phyloP scores from a whole-genome alignment of 2,329 filamentous ascomycete genomes.

The Microthyrium microscopicum region DNA sequence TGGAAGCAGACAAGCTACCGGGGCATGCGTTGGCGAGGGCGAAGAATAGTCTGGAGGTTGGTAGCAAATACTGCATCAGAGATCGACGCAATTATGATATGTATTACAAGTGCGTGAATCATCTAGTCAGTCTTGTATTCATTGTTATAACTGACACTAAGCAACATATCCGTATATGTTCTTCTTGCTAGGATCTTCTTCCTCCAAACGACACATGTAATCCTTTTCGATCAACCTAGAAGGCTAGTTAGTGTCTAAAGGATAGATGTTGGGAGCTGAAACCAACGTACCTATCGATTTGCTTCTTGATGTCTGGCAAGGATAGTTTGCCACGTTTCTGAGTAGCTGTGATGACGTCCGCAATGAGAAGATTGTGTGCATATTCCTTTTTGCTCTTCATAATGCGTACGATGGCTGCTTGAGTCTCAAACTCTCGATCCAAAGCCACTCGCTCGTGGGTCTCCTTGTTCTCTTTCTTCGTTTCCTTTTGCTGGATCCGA shows the following conservation, averaged over 20 bases:
- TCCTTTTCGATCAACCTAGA: conserved; percentile 87
- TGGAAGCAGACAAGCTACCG: too few species aligned
- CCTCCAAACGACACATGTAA: conserved; percentile 68
- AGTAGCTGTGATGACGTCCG: conserved; percentile 84
- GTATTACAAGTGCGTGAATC: too few species aligned
- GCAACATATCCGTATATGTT: conserved; percentile 46
- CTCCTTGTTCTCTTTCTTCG: conserved; percentile 82
- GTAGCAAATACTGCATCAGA: too few species aligned
- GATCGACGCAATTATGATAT: too few species aligned
- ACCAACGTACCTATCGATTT: too few species aligned
- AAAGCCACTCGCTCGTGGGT: conserved; percentile 81
- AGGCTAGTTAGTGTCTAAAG: conserved; percentile 20
- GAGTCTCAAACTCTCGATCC: conserved; percentile 88
- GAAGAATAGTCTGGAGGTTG: too few species aligned
- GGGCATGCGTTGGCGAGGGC: too few species aligned
- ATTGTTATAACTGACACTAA: too few species aligned
- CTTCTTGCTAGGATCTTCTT: conserved; percentile 21
- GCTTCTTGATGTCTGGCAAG: conserved; percentile 78
- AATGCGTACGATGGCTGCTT: conserved; percentile 90
- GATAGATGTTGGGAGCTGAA: conserved; percentile 26
- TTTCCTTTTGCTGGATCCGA: conserved; percentile 94
- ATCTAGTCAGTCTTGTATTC: too few species aligned
- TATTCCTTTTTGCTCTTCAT: conserved; percentile 91
- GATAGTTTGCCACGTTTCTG: conserved; percentile 75
- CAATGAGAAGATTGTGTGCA: conserved; percentile 70